Conservation (phyloP, 257 asterid species). For the Haberlea rhodopensis region DNA sequence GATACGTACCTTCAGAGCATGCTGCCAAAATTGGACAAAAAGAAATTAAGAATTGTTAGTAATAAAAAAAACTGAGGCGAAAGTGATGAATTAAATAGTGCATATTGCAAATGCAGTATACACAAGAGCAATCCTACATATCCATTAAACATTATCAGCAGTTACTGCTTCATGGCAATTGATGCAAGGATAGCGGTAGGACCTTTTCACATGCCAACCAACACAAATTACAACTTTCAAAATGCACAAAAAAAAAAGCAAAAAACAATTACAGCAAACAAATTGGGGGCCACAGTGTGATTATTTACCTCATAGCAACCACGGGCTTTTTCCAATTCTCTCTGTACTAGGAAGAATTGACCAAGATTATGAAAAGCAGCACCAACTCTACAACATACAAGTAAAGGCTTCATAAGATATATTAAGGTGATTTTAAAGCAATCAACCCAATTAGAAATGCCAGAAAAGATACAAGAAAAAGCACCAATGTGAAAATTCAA, state of each 20-base stretch:
- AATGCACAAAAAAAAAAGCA: background rate
- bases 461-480: conserved; percentile 10
- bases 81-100: conserved; percentile 12
- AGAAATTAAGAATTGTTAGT: conserved; percentile 28
- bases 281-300: conserved; percentile 1
- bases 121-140: background rate
- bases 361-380: conserved; percentile 98
- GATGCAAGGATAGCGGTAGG: background rate
- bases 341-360: conserved; percentile 65
- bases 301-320: conserved; percentile 73
- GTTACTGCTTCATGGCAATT: conserved; percentile 2
- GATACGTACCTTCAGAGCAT: conserved; percentile 78
- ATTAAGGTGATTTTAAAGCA: background rate
- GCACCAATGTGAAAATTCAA: conserved; percentile 1
- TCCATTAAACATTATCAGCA: conserved; percentile 2
- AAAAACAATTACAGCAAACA: background rate
- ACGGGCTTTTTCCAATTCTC: conserved; percentile 68
- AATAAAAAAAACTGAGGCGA: conserved; percentile 24
- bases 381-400: conserved; percentile 62
- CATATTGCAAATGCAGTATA: background rate
- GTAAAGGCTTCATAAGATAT: conserved; percentile 8
- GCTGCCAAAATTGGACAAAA: conserved; percentile 51
- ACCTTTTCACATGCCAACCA: background rate
- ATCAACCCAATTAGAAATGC: conserved; percentile 23
- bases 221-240: background rate